Evolutionary conservation across 116 monocot genomes (phyloP).

Genomic region (Posidonia oceanica): DNA sequence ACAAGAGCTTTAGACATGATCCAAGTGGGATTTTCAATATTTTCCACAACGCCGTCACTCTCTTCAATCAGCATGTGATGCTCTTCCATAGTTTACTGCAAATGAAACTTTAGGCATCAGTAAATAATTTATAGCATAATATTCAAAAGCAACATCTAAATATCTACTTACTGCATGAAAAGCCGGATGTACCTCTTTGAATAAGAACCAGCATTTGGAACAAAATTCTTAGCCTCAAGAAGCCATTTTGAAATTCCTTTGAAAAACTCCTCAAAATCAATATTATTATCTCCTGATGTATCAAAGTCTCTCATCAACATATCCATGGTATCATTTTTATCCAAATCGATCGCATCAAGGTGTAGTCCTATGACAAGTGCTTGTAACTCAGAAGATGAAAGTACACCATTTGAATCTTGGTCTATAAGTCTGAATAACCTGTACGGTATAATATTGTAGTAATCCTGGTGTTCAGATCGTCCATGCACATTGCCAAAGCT

Average conservation of each 20-base stretch:
- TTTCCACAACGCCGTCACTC: constrained; percentile 55
- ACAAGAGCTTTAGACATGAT: constrained; percentile 41
- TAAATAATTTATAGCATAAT: too few species aligned
- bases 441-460: not conserved
- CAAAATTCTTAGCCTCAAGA: constrained; percentile 40
- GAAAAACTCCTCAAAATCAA: constrained; percentile 62
- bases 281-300: constrained; percentile 46
- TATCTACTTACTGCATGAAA: constrained; percentile 56
- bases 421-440: constrained; percentile 25
- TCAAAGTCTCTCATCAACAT: constrained; percentile 91
- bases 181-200: constrained; percentile 38
- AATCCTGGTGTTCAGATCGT: too few species aligned
- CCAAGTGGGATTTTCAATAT: constrained; percentile 43
- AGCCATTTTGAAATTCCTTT: constrained; percentile 73
- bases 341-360: constrained; percentile 51
- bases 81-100: constrained; percentile 71
- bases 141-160: not conserved
- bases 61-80: constrained; percentile 42
- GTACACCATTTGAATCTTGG: constrained; percentile 22
- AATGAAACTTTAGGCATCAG: not conserved
- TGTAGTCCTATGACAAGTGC: constrained; percentile 69
- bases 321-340: constrained; percentile 45
- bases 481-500: too few species aligned
- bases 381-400: constrained; percentile 53
- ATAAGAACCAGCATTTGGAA: constrained; percentile 33